phyloP scores from a whole-genome alignment of 2,329 filamentous ascomycete species.

The Sporothrix mexicana region DNA sequence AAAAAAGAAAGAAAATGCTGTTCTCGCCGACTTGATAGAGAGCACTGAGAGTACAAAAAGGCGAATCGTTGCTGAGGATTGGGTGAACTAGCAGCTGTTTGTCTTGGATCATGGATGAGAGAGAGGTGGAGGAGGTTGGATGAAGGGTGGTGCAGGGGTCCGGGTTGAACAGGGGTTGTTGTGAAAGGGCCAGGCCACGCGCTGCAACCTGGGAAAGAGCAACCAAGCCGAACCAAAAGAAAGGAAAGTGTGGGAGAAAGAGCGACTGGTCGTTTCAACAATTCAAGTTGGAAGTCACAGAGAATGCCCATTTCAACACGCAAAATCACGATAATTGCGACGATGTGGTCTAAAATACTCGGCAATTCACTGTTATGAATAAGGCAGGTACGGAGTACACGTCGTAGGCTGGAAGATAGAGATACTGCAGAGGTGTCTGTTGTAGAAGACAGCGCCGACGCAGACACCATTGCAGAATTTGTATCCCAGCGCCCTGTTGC shows the following conservation, averaged over 20 bases:
- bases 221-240: slow-evolving; percentile 10
- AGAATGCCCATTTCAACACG: not conserved
- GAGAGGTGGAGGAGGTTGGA: slow-evolving; percentile 5
- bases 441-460: not conserved
- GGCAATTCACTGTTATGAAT: not conserved
- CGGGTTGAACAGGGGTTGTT: slow-evolving; percentile 16
- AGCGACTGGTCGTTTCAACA: not conserved
- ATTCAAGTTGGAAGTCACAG: not conserved
- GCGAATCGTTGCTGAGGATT: slow-evolving; percentile 18
- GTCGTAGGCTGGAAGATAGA: too few relatives aligned
- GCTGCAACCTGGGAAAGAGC: slow-evolving; percentile 23
- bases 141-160: slow-evolving; percentile 18
- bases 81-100: not conserved
- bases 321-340: too few relatives aligned
- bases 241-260: slow-evolving; percentile 5
- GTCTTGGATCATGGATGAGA: slow-evolving; percentile 1
- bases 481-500: slow-evolving; percentile 1
- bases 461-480: slow-evolving; percentile 21
- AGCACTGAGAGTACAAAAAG: not conserved
- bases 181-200: not conserved
- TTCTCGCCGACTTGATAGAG: not conserved
- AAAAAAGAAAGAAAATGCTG: not conserved
- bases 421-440: not conserved
- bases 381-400: not conserved
- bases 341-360: too few relatives aligned